Percentiles rank a stretch among this genome's conserved stretches.
phyloP scores from a whole-genome alignment of 2,329 filamentous ascomycete genomes.

The Ploettnerulaceae sp. region DNA sequence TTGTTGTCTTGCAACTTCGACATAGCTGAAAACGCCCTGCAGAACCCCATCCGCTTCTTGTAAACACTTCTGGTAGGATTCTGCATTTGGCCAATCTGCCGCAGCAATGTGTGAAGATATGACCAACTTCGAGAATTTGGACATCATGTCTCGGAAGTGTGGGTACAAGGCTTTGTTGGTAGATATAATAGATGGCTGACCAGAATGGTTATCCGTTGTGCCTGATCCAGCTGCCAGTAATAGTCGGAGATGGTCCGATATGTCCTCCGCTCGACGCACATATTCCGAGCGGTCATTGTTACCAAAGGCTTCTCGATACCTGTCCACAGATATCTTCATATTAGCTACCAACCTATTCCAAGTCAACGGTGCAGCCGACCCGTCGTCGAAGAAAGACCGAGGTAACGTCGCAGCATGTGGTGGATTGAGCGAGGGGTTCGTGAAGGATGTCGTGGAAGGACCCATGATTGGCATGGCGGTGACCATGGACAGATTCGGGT shows the following conservation, averaged over 20 bases:
- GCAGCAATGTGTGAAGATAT: conserved; percentile 97
- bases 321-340: conserved; percentile 86
- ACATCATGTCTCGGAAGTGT: conserved; percentile 99
- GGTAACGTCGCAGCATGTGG: conserved; percentile 53
- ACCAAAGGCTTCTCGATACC: conserved; percentile 84
- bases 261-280: conserved; percentile 91
- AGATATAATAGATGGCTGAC: conserved; percentile 98
- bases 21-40: conserved; percentile 90
- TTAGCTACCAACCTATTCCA: conserved; percentile 89
- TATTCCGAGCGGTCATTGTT: conserved; percentile 82
- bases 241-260: conserved; percentile 90
- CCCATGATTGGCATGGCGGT: conserved; percentile 36
- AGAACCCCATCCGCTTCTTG: conserved; percentile 97
- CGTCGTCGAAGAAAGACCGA: conserved; percentile 86
- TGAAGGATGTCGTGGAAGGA: conserved; percentile 50
- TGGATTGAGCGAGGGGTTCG: conserved; percentile 39
- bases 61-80: conserved; percentile 90
- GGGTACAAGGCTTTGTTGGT: conserved; percentile 96
- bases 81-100: conserved; percentile 89
- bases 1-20: conserved; percentile 90
- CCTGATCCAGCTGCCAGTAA: conserved; percentile 93
- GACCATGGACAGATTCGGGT: conserved; percentile 48
- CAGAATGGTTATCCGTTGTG: conserved; percentile 97
- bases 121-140: conserved; percentile 97
- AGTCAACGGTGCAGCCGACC: conserved; percentile 71